These are phyloP conservation scores for Elsinoe arachidis DNA, from an alignment of 2,329 filamentous ascomycete genomes.

Conservation along the genomic window DNA sequence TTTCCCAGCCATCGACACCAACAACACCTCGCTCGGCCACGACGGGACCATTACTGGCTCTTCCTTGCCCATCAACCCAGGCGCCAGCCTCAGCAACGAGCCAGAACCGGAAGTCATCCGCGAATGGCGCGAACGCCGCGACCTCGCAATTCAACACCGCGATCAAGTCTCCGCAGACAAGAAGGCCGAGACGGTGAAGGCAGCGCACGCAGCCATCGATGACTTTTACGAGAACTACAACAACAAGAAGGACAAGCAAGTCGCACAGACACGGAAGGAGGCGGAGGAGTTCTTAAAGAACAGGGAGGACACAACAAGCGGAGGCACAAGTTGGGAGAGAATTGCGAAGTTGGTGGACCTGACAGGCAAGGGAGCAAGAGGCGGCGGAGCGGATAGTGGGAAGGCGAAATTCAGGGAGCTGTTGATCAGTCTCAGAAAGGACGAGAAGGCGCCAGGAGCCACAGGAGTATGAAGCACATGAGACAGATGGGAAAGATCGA, in stretches of 20 bases:
- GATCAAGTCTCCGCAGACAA: constrained; percentile 74
- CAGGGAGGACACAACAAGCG: constrained; percentile 85
- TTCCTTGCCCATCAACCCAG: constrained; percentile 47
- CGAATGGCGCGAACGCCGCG: constrained; percentile 85
- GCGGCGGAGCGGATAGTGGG: constrained; percentile 79
- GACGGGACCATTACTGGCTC: constrained; percentile 73
- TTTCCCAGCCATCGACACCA: constrained; percentile 73
- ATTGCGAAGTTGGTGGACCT: constrained; percentile 97
- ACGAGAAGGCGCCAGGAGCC: constrained; percentile 69
- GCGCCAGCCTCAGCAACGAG: constrained; percentile 55
- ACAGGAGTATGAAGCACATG: constrained; percentile 33
- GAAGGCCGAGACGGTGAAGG: constrained; percentile 76
- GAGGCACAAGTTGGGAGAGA: constrained; percentile 96
- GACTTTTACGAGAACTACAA: constrained; percentile 99
- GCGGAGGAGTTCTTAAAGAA: constrained; percentile 85
- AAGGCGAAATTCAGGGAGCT: constrained; percentile 96
- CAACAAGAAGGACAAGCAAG: constrained; percentile 89
- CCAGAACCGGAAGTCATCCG: constrained; percentile 81
- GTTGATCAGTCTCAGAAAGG: constrained; percentile 78
- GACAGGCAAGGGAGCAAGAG: constrained; percentile 82
- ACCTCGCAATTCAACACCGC: constrained; percentile 73
- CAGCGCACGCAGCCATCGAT: constrained; percentile 89
- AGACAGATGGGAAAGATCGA: background rate
- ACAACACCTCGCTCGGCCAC: constrained; percentile 65
- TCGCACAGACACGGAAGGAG: constrained; percentile 79